A percentile compares a stretch with the other conserved stretches of the same genome.
Evolutionary conservation across 768 basidiomycete species (phyloP).

Genomic region (Crucibulum laeve): DNA sequence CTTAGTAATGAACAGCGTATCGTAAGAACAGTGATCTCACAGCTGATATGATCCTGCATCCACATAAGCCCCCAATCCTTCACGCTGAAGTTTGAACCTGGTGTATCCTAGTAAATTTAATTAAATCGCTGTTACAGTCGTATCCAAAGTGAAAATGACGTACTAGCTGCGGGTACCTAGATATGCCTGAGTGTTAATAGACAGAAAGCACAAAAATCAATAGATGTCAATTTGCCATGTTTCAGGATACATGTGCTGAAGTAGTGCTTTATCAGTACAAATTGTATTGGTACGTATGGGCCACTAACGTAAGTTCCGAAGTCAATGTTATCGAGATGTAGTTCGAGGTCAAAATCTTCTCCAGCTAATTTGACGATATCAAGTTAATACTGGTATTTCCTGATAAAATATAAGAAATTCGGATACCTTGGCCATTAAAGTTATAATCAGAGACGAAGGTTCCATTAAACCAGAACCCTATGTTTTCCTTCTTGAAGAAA

Average conservation of each 20-base stretch:
- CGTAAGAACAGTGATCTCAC: conserved; percentile 2
- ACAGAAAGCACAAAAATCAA: background rate
- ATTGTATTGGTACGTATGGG: conserved; percentile 4
- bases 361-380: conserved; percentile 40
- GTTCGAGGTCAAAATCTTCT: conserved; percentile 49
- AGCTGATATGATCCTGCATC: conserved; percentile 54
- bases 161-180: conserved; percentile 33
- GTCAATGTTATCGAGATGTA: conserved; percentile 47
- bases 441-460: conserved; percentile 47
- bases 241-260: conserved; percentile 40
- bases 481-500: conserved; percentile 43
- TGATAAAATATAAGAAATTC: background rate
- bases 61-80: conserved; percentile 52
- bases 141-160: conserved; percentile 3
- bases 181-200: background rate
- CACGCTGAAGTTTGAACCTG: conserved; percentile 44
- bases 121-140: background rate
- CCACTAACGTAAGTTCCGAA: conserved; percentile 48
- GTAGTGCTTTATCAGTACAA: conserved; percentile 17
- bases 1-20: background rate
- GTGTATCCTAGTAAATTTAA: conserved; percentile 28
- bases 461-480: conserved; percentile 38
- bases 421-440: conserved; percentile 51
- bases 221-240: conserved; percentile 23
- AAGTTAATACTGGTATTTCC: background rate